Base-by-base conservation (phyloP, 345 rosid species). In the Rubroshorea leprosula region DNA sequence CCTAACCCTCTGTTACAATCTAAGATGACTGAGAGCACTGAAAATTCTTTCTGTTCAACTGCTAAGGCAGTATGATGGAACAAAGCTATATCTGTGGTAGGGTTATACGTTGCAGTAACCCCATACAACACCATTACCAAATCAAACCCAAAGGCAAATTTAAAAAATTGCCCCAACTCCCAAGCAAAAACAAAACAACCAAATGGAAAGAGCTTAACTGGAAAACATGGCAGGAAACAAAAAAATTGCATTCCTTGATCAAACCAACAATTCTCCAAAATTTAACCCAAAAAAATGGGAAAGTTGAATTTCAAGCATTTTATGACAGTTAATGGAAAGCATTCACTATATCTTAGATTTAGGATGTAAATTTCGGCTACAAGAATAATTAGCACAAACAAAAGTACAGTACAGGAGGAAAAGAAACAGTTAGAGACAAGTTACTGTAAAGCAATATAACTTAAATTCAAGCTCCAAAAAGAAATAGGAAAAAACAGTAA, bases 61-160 rank as follows among this genome's bases (percentile, higher is more conserved):
- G 12, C 47, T n/a, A 15, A 44, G 47, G 47, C 2, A 44, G 47
- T n/a, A 6, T 44, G 16, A 44, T 13, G 18, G 47, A 15, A 44
- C 47, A 44, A 44, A 44, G 47, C 18, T 44, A 44, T 44, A 10
- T 2, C 47, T 16, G 4, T 6, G 16, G 1, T n/a, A 44, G 47
- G 17, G 18, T 5, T 16, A 44, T n/a, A 15, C 18, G 0, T n/a
- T 44, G 14, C 47, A 44, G 3, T 44, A n/a, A 2, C 14, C 4
- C 5, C 5, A 9, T 29, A 29, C 35, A 29, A 9, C 9, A 29
- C 35, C 35, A 29, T 9, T 9, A n/a, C 35, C 9, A 29, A 4
- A 29, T 29, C 35, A 29, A 29, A 24, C 39, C 23, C n/a, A 44
- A 58, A 57, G 23, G 43, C 38, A 25, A 41, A 49, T 23, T 57